phyloP scores from a whole-genome alignment of 2,329 filamentous ascomycete species.

The Epichloe uncinata region DNA sequence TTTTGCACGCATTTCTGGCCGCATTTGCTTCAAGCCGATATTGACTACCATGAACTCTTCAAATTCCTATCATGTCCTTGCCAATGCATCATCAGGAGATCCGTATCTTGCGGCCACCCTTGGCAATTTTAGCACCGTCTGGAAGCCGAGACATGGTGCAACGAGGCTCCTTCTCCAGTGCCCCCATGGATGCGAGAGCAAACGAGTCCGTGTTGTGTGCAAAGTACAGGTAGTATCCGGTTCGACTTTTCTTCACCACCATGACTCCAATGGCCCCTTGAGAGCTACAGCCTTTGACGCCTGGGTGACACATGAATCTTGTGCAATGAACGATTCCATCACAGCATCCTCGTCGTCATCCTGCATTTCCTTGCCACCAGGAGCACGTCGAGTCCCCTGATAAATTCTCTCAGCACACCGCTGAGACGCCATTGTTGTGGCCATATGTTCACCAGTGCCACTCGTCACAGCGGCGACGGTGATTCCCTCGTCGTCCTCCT shows the following conservation, averaged over 20 bases:
- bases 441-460: slow-evolving; percentile 96
- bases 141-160: slow-evolving; percentile 78
- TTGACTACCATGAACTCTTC: too few relatives aligned
- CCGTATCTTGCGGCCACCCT: slow-evolving; percentile 38
- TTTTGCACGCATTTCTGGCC: neutral
- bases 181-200: slow-evolving; percentile 80
- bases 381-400: slow-evolving; percentile 47
- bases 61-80: neutral
- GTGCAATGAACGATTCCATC: slow-evolving; percentile 61
- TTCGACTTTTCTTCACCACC: slow-evolving; percentile 68
- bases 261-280: slow-evolving; percentile 84
- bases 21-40: neutral
- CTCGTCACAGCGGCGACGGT: slow-evolving; percentile 79
- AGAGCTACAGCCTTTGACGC: slow-evolving; percentile 66
- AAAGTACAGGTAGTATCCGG: slow-evolving; percentile 77
- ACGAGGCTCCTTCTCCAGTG: slow-evolving; percentile 57
- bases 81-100: slow-evolving; percentile 13
- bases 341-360: slow-evolving; percentile 66
- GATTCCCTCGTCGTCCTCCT: slow-evolving; percentile 52
- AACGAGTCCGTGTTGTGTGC: slow-evolving; percentile 89
- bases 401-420: slow-evolving; percentile 80
- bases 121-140: slow-evolving; percentile 37
- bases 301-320: slow-evolving; percentile 87
- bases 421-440: slow-evolving; percentile 81
- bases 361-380: slow-evolving; percentile 46